These are phyloP conservation scores for Chaetomium fimeti DNA, from an alignment of 495 filamentous ascomycete species.

Conservation along the genomic window DNA sequence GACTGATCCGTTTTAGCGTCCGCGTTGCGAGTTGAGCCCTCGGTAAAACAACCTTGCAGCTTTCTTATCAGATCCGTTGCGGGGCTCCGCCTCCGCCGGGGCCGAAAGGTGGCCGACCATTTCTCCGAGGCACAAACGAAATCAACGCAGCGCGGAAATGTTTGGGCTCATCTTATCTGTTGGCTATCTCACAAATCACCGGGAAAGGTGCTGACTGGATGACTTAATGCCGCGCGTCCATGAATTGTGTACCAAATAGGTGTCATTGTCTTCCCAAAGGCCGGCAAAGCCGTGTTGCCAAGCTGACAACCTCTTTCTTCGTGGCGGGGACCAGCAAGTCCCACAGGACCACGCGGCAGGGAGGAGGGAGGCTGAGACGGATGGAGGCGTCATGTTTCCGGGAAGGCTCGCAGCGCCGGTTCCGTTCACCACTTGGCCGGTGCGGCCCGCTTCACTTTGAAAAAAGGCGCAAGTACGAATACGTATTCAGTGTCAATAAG, in stretches of 20 bases:
- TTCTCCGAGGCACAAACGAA: constrained; percentile 23
- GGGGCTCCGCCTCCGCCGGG: constrained; percentile 22
- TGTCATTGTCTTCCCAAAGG: neutral
- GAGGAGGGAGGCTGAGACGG: too few relatives aligned
- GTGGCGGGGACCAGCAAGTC: neutral
- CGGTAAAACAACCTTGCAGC: constrained; percentile 23
- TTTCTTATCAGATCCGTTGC: constrained; percentile 28
- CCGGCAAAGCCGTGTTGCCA: neutral
- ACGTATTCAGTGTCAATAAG: neutral
- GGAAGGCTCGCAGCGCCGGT: neutral
- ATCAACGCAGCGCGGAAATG: neutral
- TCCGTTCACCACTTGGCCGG: neutral
- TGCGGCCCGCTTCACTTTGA: neutral
- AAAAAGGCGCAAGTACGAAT: neutral
- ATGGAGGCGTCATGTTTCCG: neutral
- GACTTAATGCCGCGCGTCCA: neutral
- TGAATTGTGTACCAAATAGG: too few relatives aligned
- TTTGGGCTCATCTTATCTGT: neutral
- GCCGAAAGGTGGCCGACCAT: neutral
- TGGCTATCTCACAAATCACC: neutral
- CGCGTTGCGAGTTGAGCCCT: constrained; percentile 3
- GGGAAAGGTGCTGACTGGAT: neutral
- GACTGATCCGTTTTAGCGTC: constrained; percentile 7
- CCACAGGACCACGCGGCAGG: too few relatives aligned
- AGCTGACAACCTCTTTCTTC: neutral